A percentile compares a stretch with the other conserved stretches of the same genome.
Evolutionary conservation across 2,329 filamentous ascomycete genomes (phyloP).

Genomic region (Tolypocladium amazonense): DNA sequence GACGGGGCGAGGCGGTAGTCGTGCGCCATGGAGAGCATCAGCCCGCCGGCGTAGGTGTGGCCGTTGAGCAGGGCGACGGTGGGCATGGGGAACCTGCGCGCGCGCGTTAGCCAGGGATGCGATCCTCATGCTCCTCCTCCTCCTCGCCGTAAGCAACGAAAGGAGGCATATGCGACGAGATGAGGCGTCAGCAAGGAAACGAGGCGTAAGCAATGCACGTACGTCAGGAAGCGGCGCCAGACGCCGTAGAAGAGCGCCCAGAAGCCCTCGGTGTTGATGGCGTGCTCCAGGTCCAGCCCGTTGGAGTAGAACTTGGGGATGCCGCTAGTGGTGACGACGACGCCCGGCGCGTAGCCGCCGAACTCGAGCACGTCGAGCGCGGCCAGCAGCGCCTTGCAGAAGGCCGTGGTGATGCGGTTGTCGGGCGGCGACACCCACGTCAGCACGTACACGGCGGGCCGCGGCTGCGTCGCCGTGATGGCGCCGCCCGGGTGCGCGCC

Average conservation of each 20-base stretch:
- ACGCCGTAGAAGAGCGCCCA: conserved; percentile 53
- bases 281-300: conserved; percentile 66
- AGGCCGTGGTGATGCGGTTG: conserved; percentile 61
- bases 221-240: conserved; percentile 46
- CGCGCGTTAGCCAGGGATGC: background rate
- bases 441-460: conserved; percentile 56
- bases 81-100: conserved; percentile 58
- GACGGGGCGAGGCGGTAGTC: conserved; percentile 74
- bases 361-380: conserved; percentile 69
- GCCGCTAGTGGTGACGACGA: conserved; percentile 65
- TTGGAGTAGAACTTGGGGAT: conserved; percentile 77
- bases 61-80: conserved; percentile 72
- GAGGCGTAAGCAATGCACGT: no score
- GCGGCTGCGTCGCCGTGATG: conserved; percentile 52
- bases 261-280: conserved; percentile 49
- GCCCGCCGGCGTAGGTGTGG: conserved; percentile 71
- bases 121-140: background rate
- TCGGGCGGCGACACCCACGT: conserved; percentile 62
- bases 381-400: conserved; percentile 56
- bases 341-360: conserved; percentile 51
- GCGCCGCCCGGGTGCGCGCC: conserved; percentile 39
- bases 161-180: no score
- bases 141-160: background rate
- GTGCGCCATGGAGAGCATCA: conserved; percentile 74
- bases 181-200: no score